These are phyloP conservation scores for Porphyrellus cyaneotinctus DNA, from an alignment of 768 basidiomycete species.

Conservation along the genomic window DNA sequence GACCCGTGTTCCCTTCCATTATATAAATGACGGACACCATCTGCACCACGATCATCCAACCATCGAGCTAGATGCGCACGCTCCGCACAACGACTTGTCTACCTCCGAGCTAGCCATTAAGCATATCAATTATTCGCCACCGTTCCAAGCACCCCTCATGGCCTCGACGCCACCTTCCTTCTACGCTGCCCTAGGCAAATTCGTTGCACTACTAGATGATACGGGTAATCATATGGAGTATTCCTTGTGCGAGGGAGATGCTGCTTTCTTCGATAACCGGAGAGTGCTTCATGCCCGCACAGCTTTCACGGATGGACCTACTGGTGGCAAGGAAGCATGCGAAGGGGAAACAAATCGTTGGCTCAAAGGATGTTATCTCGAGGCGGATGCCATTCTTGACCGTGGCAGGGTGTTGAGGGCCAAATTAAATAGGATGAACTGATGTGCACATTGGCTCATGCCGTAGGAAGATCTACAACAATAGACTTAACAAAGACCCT, in stretches of 20 bases:
- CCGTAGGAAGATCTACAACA: background rate
- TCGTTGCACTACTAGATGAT: constrained; percentile 55
- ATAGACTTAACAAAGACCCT: background rate
- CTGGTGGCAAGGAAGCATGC: constrained; percentile 28
- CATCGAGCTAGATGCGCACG: constrained; percentile 51
- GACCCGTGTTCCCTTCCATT: constrained; percentile 81
- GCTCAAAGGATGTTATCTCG: constrained; percentile 87
- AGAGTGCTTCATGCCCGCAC: constrained; percentile 85
- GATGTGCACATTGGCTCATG: background rate
- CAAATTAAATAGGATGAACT: constrained; percentile 10
- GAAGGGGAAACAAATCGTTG: constrained; percentile 65
- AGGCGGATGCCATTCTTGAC: constrained; percentile 62
- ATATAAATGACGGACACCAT: constrained; percentile 87
- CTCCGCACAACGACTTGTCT: constrained; percentile 7
- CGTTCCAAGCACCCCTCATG: constrained; percentile 84
- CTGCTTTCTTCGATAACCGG: constrained; percentile 89
- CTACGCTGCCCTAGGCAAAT: constrained; percentile 59
- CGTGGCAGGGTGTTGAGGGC: constrained; percentile 50
- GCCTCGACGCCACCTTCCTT: constrained; percentile 48
- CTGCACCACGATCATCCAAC: constrained; percentile 70
- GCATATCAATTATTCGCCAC: constrained; percentile 89
- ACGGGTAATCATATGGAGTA: constrained; percentile 52
- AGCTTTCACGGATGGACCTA: constrained; percentile 51
- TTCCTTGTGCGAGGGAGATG: constrained; percentile 76
- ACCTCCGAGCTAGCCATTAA: constrained; percentile 36